phyloP scores from a whole-genome alignment of 305 asterid species.

The Nicotiana rustica region DNA sequence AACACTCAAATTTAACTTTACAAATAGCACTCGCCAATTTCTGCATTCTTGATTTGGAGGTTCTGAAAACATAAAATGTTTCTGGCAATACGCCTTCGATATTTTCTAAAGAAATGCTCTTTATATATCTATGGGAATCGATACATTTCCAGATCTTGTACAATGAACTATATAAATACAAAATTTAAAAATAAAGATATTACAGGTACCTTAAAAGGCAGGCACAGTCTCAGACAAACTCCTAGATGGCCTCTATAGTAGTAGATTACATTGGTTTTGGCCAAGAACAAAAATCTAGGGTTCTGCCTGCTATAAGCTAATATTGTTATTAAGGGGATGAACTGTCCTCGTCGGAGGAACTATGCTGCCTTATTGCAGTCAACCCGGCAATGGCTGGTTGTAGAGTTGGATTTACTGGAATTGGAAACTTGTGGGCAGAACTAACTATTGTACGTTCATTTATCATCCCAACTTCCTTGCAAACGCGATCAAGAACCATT shows the following conservation, averaged over 20 bases:
- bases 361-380: conserved; percentile 31
- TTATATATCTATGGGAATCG: conserved; percentile 41
- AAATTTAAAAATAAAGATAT: conserved; percentile 38
- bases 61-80: conserved; percentile 8
- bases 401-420: conserved; percentile 81
- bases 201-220: conserved; percentile 46
- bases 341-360: conserved; percentile 62
- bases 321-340: conserved; percentile 37
- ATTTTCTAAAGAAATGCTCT: conserved; percentile 38
- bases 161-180: conserved; percentile 63
- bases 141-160: conserved; percentile 43
- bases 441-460: conserved; percentile 78
- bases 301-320: conserved; percentile 25
- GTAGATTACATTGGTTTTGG: conserved; percentile 44
- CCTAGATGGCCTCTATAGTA: conserved; percentile 42
- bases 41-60: conserved; percentile 13
- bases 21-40: not conserved
- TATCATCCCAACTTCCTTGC: conserved; percentile 91
- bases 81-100: not conserved
- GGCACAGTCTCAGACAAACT: conserved; percentile 45
- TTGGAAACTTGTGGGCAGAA: conserved; percentile 76
- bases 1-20: not conserved
- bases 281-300: conserved; percentile 34
- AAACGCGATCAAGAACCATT: conserved; percentile 73
- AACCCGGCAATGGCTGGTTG: conserved; percentile 35